Percentiles rank a stretch among this genome's conserved stretches.
Conservation (phyloP, 2,329 filamentous ascomycete genomes). For the Neonectria magnoliae region DNA sequence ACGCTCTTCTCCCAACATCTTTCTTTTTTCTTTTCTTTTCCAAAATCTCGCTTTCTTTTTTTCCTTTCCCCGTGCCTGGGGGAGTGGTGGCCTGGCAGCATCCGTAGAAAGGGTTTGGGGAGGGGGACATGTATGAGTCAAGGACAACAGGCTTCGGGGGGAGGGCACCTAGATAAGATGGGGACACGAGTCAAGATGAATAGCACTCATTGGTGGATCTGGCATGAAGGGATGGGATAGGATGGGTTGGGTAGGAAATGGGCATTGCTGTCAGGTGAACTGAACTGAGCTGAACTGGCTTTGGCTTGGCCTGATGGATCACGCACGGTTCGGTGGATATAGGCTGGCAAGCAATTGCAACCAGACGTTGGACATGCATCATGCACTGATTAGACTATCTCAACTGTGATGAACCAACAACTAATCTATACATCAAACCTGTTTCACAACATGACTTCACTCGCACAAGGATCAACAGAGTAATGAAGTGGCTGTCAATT, state of each 20-base stretch:
- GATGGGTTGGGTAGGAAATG: neutral
- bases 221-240: neutral
- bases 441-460: neutral
- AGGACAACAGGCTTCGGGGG: neutral
- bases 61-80: neutral
- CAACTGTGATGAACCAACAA: neutral
- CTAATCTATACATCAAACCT: neutral
- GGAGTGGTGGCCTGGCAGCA: neutral
- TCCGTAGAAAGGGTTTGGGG: neutral
- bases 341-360: conserved; percentile 30
- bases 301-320: conserved; percentile 8
- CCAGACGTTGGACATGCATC: conserved; percentile 20
- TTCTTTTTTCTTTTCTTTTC: neutral
- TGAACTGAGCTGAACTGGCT: neutral
- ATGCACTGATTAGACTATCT: neutral
- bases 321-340: conserved; percentile 20
- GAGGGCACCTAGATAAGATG: conserved; percentile 5
- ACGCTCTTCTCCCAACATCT: neutral
- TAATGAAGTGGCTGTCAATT: conserved; percentile 35
- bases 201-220: neutral
- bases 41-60: neutral
- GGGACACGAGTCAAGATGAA: conserved; percentile 4
- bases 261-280: neutral
- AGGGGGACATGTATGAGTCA: conserved; percentile 15
- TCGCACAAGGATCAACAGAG: neutral